phyloP scores from a whole-genome alignment of 2,329 filamentous ascomycete genomes.

The Decorospora gaudefroyi region DNA sequence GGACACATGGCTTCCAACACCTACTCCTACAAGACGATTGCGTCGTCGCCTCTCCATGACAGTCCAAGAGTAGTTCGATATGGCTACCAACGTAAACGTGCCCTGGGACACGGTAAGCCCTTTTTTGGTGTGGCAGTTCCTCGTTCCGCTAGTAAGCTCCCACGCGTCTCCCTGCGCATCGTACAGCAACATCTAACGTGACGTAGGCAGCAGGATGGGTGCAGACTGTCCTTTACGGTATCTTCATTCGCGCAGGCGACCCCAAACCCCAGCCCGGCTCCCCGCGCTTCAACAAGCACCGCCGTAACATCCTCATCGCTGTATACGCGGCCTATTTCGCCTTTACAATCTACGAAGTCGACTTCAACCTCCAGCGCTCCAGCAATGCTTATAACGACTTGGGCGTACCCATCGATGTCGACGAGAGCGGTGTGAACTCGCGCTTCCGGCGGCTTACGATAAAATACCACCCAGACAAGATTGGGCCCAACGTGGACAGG shows the following conservation, averaged over 20 bases:
- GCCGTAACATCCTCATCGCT: slow-evolving; percentile 78
- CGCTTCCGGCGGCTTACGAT: slow-evolving; percentile 73
- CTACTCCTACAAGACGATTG: too few relatives aligned
- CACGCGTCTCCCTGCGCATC: neutral
- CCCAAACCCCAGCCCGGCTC: slow-evolving; percentile 72
- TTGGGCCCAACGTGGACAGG: slow-evolving; percentile 41
- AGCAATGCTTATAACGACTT: slow-evolving; percentile 82
- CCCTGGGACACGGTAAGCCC: slow-evolving; percentile 41
- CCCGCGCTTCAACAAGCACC: slow-evolving; percentile 72
- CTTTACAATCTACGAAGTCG: slow-evolving; percentile 92
- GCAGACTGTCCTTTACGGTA: slow-evolving; percentile 81
- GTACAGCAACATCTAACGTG: slow-evolving; percentile 19
- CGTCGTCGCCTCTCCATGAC: neutral
- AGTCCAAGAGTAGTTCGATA: slow-evolving; percentile 4
- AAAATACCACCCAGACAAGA: slow-evolving; percentile 83
- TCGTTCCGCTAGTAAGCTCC: slow-evolving; percentile 38
- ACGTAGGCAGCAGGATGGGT: slow-evolving; percentile 48
- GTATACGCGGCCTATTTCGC: slow-evolving; percentile 83
- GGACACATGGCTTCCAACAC: too few relatives aligned
- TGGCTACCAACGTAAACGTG: slow-evolving; percentile 31
- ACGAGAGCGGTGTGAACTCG: slow-evolving; percentile 78
- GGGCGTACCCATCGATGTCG: slow-evolving; percentile 68
- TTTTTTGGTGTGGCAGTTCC: slow-evolving; percentile 44
- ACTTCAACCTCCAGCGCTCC: slow-evolving; percentile 72
- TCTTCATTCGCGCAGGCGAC: slow-evolving; percentile 88